Evolutionary conservation across 306 rosid genomes (phyloP), one percentile per base, ranked within the genome.

Genomic region (Mucuna pruriens): DNA sequence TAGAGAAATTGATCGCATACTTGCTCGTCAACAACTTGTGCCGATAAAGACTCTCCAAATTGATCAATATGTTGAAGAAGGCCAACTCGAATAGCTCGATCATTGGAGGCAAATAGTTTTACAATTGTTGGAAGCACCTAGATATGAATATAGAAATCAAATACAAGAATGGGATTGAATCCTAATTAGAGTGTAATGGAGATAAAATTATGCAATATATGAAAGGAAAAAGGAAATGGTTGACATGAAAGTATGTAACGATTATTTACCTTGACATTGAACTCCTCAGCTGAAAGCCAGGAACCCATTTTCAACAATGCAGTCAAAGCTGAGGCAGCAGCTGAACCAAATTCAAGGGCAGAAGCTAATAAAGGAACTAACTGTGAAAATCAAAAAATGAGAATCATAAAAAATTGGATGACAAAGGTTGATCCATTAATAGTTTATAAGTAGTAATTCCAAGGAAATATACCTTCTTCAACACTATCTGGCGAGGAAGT

Each of bases 301-400:
- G 98, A 94, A 77, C 98, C 97, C 98, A 96, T 90, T 92, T 93
- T 96, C 89, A 96, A 85, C 86, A 96, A 83, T 60, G 99, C 99
- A 26, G 94, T 91, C 92, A 96, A 85, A 78, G 99, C 99, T 54
- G 97, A 96, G 74, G 99, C 98, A 85, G 91, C 94, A 82, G 98
- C 98, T 88, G 99, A 93, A 88, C 99, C 98, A 91, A 93, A 96
- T 90, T 96, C 99, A 85, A 96, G 98, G 88, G 98, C 86, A 85
- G 99, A 96, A 87, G 97, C 98, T 89, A 96, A 89, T 83, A 96
- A 88, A 85, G 99, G 99, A 85, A 96, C 91, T 76, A 96, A 90
- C 99, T 96, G 97, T 80, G 75, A 77, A 85, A 83, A 74, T 82
- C 48, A 79, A 85, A 81, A 82, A 6, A 68, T 71, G 16, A 31